Base-by-base conservation (phyloP, 768 basidiomycete species). In the Jaapia argillacea region DNA sequence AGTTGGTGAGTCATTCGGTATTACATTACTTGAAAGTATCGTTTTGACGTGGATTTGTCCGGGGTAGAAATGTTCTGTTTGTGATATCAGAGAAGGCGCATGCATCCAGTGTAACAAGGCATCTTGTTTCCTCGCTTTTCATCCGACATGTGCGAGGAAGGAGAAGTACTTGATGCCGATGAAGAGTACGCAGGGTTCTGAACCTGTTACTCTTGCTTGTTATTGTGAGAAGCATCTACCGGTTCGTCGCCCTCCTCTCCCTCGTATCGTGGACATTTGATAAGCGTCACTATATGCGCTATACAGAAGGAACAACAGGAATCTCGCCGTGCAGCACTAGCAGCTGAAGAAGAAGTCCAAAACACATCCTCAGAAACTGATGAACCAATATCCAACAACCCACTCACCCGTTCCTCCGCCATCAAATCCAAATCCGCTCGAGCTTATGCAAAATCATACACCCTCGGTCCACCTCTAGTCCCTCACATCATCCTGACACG, bases 91-190 rank as follows among this genome's bases (percentile, higher is more conserved):
- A 46, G 64, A 70, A 41, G 94, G 94, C 4, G 93, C 94, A 0
- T 97, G 94, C 59, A 94, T 99, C 36, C 96, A 98, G 60, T 99
- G 96, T 60, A 82, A 80, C 42, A 94, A 90, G 62, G 69, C 75
- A 2, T 83, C 79, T 1, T 98, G 96, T 64, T 92, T 88, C 59
- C 71, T 85, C 13, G 93, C 96, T 0, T 99, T 96, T 54, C 96
- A 99, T 58, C 75, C 85, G 1, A 93, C 94, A 0, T 99, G 96
- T 56, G 96, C 92, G 1, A 72, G 94, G 12, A 85, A 83, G 51
- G 79, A 86, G 53, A 90, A 85, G 52, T 58, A 93, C 3, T 60
- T 97, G 23, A 71, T 89, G 64, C 85, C 88, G 0, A 91, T 91
- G 88, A 91, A 91, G 57, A 77, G 76, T 24, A 71, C 79, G 0